Base-by-base conservation (phyloP, 257 asterid species). In the Avicennia marina region DNA sequence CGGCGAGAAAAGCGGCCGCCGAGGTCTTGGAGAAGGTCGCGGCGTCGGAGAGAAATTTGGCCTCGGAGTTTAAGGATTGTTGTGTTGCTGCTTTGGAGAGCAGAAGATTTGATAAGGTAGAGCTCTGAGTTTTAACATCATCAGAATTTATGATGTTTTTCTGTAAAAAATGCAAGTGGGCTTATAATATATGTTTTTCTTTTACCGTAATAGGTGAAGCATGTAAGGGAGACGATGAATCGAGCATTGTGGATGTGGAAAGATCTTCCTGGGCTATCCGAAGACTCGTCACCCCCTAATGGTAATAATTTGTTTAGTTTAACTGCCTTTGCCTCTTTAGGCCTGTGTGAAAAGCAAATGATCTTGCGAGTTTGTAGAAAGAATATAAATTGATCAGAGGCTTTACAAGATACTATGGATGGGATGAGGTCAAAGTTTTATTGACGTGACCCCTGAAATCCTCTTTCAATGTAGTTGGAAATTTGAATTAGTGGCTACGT, bases 161-260 rank as follows among this genome's bases (percentile, higher is more conserved):
- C n/a, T n/a, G n/a, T n/a, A n/a, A n/a, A n/a, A n/a, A n/a, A n/a
- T n/a, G n/a, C n/a, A n/a, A n/a, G n/a, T n/a, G n/a, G n/a, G n/a
- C n/a, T n/a, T n/a, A n/a, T n/a, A n/a, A n/a, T n/a, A n/a, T n/a
- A n/a, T n/a, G n/a, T n/a, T n/a, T n/a, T n/a, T n/a, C n/a, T n/a
- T n/a, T 20, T 13, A 39, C 22, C 38, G 12, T 16, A 49, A 50
- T 66, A 90, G 97, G 95, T 90, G 60, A 90, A 90, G 64, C 63
- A 76, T 58, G 96, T 79, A 56, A 81, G 98, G 73, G 96, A 90
- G 77, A 77, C 77, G 38, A 90, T 90, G 95, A 87, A 84, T 63
- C 83, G 75, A 38, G 89, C 94, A 7, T 72, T 87, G 63, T 89
- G 75, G 58, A 52, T 55, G 67, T 90, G 98, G 98, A 90, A 61